phyloP scores from a whole-genome alignment of 192 early-diverging fungal species.

The Coemansia sp. region DNA sequence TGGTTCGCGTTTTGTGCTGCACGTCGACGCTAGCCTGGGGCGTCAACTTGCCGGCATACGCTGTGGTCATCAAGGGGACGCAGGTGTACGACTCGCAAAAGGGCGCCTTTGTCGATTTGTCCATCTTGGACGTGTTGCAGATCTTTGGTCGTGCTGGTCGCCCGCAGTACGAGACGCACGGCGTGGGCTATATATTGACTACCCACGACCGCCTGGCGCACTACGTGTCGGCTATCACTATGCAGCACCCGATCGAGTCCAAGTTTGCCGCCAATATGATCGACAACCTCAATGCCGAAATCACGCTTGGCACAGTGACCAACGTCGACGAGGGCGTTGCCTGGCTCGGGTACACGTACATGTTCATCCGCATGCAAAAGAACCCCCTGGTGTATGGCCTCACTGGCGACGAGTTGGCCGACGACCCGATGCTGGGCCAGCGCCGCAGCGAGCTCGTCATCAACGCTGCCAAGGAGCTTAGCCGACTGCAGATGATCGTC shows the following conservation, averaged over 20 bases:
- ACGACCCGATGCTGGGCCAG: constrained; percentile 81
- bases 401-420: constrained; percentile 68
- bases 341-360: constrained; percentile 98
- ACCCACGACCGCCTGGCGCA: constrained; percentile 91
- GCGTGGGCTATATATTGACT: constrained; percentile 95
- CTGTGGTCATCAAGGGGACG: constrained; percentile 98
- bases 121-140: constrained; percentile 98
- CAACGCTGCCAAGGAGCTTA: constrained; percentile 72
- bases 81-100: constrained; percentile 94
- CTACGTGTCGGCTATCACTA: constrained; percentile 93
- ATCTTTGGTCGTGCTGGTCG: constrained; percentile 99
- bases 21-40: constrained; percentile 99
- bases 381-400: constrained; percentile 97
- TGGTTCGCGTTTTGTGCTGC: constrained; percentile 86
- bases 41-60: constrained; percentile 98
- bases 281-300: constrained; percentile 98
- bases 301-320: constrained; percentile 94
- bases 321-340: constrained; percentile 93
- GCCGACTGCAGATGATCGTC: constrained; percentile 92
- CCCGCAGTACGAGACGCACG: constrained; percentile 89
- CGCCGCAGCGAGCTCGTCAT: constrained; percentile 83
- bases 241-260: constrained; percentile 98
- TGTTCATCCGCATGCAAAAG: constrained; percentile 94
- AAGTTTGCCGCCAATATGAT: constrained; percentile 81
- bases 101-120: constrained; percentile 93